Conservation (phyloP, 352 stramenopile genomes). For the Globisporangium lucens region DNA sequence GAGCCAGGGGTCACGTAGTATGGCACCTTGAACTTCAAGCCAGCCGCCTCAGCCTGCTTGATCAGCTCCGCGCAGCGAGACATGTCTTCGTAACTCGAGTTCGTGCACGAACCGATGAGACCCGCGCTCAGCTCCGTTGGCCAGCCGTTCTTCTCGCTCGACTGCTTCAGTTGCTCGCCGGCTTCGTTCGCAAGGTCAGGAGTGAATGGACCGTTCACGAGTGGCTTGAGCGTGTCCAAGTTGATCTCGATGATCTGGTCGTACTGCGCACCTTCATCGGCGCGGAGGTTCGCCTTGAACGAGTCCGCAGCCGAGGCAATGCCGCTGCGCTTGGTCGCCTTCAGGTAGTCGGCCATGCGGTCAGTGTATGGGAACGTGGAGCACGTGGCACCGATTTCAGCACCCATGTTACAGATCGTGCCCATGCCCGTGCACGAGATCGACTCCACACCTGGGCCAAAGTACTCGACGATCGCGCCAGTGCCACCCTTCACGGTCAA, state of each 20-base stretch:
- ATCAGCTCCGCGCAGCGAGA: conserved; percentile 87
- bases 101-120: conserved; percentile 94
- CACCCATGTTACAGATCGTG: conserved; percentile 96
- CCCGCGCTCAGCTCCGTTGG: conserved; percentile 87
- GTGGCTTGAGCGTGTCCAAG: conserved; percentile 86
- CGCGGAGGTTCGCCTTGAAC: conserved; percentile 84
- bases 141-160: conserved; percentile 88
- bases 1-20: conserved; percentile 93
- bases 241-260: conserved; percentile 94
- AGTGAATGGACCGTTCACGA: conserved; percentile 92
- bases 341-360: conserved; percentile 91
- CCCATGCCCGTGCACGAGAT: conserved; percentile 94
- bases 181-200: conserved; percentile 88
- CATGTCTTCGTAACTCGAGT: conserved; percentile 95
- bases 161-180: conserved; percentile 60
- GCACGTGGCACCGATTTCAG: conserved; percentile 92
- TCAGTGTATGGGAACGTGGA: conserved; percentile 93
- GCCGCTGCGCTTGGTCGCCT: conserved; percentile 84
- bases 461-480: conserved; percentile 93
- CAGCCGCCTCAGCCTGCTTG: conserved; percentile 77
- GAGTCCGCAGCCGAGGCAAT: conserved; percentile 87
- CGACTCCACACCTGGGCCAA: conserved; percentile 89
- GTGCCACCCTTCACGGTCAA: conserved; percentile 93
- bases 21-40: conserved; percentile 90
- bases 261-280: conserved; percentile 90